Conservation (phyloP, 345 rosid species). For the Trapa bicornis region DNA sequence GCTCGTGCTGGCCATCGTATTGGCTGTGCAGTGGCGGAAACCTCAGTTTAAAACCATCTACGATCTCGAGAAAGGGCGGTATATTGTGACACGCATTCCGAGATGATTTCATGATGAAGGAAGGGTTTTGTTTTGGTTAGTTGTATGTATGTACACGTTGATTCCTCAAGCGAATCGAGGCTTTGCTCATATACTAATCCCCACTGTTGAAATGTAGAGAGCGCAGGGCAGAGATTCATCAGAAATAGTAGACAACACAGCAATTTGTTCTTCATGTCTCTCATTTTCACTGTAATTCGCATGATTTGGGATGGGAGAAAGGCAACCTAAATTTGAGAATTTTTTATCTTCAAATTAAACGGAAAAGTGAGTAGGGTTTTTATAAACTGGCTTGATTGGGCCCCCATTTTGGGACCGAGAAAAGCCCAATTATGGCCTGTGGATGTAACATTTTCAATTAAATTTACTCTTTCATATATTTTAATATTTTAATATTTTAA, state of each 20-base stretch:
- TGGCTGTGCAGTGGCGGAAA: constrained; percentile 10
- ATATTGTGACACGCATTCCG: constrained; percentile 16
- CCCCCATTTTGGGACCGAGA: no score
- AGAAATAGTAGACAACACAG: no score
- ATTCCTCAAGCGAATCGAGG: not conserved
- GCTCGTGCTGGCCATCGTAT: constrained; percentile 18
- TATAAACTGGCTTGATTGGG: no score
- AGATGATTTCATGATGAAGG: not conserved
- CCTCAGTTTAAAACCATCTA: constrained; percentile 18
- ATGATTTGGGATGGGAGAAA: no score
- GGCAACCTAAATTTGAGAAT: no score
- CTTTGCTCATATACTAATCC: not conserved
- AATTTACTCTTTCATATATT: no score
- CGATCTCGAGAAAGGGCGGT: constrained; percentile 18
- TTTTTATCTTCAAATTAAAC: not conserved
- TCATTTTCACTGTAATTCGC: not conserved
- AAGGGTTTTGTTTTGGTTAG: not conserved
- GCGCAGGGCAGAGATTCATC: not conserved
- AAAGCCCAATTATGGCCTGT: no score
- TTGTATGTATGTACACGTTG: constrained; percentile 1
- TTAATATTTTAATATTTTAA: no score
- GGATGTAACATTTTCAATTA: no score
- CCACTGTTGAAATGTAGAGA: not conserved
- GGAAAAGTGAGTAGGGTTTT: no score
- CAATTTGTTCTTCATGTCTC: not conserved